A percentile compares a stretch with the other conserved stretches of the same genome.
phyloP scores from a whole-genome alignment of 2,329 filamentous ascomycete genomes.

The Fusarium sp. region DNA sequence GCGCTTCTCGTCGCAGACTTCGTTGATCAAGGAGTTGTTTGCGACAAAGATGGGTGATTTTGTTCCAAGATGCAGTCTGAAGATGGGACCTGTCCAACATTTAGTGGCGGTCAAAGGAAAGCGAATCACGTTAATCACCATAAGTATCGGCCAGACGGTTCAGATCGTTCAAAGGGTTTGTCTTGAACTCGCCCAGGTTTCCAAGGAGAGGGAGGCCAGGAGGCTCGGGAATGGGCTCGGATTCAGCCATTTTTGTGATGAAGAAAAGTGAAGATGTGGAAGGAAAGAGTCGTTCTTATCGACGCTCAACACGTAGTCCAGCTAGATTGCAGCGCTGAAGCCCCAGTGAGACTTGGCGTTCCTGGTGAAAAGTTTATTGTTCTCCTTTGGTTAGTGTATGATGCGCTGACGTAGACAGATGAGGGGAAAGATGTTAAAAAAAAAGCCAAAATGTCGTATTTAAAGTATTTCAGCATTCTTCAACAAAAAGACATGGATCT shows the following conservation, averaged over 20 bases:
- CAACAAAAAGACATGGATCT: conserved; percentile 4
- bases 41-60: conserved; percentile 59
- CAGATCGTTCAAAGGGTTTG: conserved; percentile 68
- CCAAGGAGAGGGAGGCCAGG: conserved; percentile 74
- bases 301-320: not conserved
- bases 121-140: conserved; percentile 57
- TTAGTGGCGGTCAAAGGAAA: conserved; percentile 12
- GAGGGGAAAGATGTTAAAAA: not conserved
- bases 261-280: not conserved
- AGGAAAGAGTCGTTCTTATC: not conserved
- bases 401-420: not conserved
- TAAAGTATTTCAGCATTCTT: not conserved
- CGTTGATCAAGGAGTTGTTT: conserved; percentile 69
- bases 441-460: not conserved
- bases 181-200: conserved; percentile 73
- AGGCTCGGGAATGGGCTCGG: conserved; percentile 70
- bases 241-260: conserved; percentile 49
- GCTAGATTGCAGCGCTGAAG: not conserved
- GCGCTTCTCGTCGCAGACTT: conserved; percentile 74
- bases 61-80: conserved; percentile 34
- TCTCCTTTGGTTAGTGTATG: conserved; percentile 7
- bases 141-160: conserved; percentile 72
- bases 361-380: conserved; percentile 16
- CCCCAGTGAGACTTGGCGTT: conserved; percentile 12
- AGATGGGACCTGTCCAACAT: conserved; percentile 37